Base-by-base conservation (phyloP, 148 eudicot species). In the Suaeda aralocaspica region DNA sequence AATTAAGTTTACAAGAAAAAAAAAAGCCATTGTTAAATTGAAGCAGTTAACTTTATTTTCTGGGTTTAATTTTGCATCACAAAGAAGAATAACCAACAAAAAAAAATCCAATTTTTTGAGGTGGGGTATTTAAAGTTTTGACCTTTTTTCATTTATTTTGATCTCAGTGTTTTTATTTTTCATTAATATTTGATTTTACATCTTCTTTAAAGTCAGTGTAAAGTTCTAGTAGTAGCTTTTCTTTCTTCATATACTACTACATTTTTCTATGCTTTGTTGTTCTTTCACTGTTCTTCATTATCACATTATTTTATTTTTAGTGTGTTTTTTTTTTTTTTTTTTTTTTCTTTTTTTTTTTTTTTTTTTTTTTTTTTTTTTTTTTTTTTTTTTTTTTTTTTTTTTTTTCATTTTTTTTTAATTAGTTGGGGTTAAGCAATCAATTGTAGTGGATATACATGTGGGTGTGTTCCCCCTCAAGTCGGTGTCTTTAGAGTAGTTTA, bases 361-460 rank as follows among this genome's bases (percentile, higher is more conserved):
- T 39, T 30, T n/a, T 59, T 45, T 48, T n/a, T 14, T 3, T 7
- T 39, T 42, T 50, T 62, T n/a, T 16, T 24, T 30, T 39, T 59
- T 55, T 63, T 70, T 76, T 42, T 69, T n/a, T 30, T 8, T 10
- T 5, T 59, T 6, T 4, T 10, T 19, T 45, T 16, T 12, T 59
- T 42, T 21, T 41, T 12, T 58, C 39, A 70, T 71, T 44, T 60
- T 28, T 61, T 41, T 50, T 69, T 42, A 41, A 30, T 52, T 3
- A 18, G 16, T 25, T 34, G 31, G 49, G 30, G 56, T 70, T 44
- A 52, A 50, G 63, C 30, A 26, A 55, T 45, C 10, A 46, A 72
- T 57, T 56, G 48, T 15, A 68, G 74, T 78, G 73, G 73, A 21
- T 61, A 56, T 68, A 56, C 81, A 78, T 78, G 81, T 78, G 77